Evolutionary conservation across 2,329 filamentous ascomycete species (phyloP).

Genomic region (Pseudogymnoascus sp.): DNA sequence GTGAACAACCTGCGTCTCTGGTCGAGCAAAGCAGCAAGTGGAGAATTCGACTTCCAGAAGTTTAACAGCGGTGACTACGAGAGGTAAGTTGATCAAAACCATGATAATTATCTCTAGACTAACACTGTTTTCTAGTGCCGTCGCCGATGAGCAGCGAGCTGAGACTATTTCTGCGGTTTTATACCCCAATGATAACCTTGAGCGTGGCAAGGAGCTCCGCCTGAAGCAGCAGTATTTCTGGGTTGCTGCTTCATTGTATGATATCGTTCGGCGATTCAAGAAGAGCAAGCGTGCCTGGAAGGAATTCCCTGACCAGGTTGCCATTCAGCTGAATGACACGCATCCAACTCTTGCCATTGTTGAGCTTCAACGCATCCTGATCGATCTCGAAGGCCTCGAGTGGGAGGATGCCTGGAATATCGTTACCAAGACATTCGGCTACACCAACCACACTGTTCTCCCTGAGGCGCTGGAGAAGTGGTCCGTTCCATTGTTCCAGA

Average conservation of each 20-base stretch:
- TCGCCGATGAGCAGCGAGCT: conserved; percentile 96
- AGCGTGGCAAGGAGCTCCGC: conserved; percentile 91
- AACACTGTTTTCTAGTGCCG: conserved; percentile 50
- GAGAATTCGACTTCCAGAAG: conserved; percentile 98
- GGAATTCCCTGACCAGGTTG: conserved; percentile 88
- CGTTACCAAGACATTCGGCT: conserved; percentile 72
- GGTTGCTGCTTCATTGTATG: conserved; percentile 92
- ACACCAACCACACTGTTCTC: conserved; percentile 97
- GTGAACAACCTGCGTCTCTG: conserved; percentile 96
- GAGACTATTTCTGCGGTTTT: conserved; percentile 97
- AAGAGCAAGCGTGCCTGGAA: conserved; percentile 87
- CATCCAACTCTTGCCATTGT: conserved; percentile 95
- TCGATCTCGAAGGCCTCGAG: conserved; percentile 81
- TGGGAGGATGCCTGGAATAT: conserved; percentile 92
- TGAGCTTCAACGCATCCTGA: conserved; percentile 84
- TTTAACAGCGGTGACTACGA: conserved; percentile 99
- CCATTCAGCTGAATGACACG: conserved; percentile 96
- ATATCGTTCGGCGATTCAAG: conserved; percentile 97
- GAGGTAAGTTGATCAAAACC: conserved; percentile 19
- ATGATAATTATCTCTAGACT: background rate
- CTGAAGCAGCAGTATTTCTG: conserved; percentile 99
- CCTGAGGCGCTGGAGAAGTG: conserved; percentile 97
- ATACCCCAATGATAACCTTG: conserved; percentile 96
- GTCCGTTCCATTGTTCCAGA: conserved; percentile 87
- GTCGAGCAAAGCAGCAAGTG: conserved; percentile 94